Percentiles rank a stretch among this genome's conserved stretches.
Evolutionary conservation across 805 yeast species (phyloP).

Genomic region (Nakazawaea ishiwadae): DNA sequence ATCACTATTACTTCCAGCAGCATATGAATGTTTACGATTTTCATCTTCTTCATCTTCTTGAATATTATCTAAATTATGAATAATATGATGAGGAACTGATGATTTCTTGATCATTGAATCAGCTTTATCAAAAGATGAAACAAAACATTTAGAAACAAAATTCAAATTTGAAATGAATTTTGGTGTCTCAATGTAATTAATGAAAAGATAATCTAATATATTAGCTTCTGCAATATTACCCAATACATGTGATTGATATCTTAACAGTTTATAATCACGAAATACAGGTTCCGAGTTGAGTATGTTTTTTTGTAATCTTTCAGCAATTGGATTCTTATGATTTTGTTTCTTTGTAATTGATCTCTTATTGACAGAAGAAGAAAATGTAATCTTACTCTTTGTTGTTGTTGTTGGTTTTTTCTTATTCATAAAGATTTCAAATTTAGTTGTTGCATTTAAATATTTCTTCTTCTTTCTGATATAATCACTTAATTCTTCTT

Average conservation of each 20-base stretch:
- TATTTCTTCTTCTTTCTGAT: constrained; percentile 11
- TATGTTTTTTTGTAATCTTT: constrained; percentile 5
- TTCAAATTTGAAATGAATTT: constrained; percentile 11
- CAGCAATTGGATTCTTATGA: neutral
- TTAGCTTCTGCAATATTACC: constrained; percentile 10
- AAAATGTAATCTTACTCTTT: neutral
- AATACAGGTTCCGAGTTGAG: constrained; percentile 5
- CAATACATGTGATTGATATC: constrained; percentile 12
- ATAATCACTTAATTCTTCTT: constrained; percentile 7
- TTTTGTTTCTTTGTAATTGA: neutral
- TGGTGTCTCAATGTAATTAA: constrained; percentile 11
- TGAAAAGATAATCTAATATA: constrained; percentile 12
- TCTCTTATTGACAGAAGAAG: constrained; percentile 1
- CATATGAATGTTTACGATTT: neutral
- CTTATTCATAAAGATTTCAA: neutral
- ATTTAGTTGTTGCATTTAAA: constrained; percentile 9
- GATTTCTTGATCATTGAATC: constrained; percentile 1
- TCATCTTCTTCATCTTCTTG: too few species aligned
- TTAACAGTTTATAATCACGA: constrained; percentile 6
- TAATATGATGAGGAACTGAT: too few species aligned
- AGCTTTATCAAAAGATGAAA: constrained; percentile 12
- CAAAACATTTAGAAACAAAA: constrained; percentile 10
- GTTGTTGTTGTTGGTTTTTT: neutral
- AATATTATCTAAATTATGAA: too few species aligned
- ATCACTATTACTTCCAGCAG: constrained; percentile 3